Conservation (phyloP, 2,329 filamentous ascomycete genomes). For the Penicillium sp. region DNA sequence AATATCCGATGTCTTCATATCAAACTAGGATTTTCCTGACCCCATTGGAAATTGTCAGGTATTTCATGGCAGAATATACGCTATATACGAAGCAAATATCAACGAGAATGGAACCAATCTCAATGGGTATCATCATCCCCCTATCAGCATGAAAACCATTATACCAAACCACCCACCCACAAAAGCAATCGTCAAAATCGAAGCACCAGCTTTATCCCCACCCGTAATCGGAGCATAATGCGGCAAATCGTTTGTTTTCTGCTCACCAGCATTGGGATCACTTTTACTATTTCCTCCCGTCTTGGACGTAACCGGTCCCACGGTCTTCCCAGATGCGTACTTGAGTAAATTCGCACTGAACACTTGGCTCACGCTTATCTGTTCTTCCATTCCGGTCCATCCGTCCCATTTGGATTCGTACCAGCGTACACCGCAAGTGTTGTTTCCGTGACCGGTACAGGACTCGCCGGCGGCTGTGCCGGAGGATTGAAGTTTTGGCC, state of each 20-base stretch:
- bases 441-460: slow-evolving; percentile 47
- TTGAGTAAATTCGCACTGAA: slow-evolving; percentile 58
- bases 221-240: slow-evolving; percentile 21
- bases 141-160: slow-evolving; percentile 32
- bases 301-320: slow-evolving; percentile 31
- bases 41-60: too few relatives aligned
- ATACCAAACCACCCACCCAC: slow-evolving; percentile 27
- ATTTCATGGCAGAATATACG: too few relatives aligned
- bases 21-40: too few relatives aligned
- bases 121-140: slow-evolving; percentile 5
- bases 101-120: not conserved
- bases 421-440: slow-evolving; percentile 64
- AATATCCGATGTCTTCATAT: too few relatives aligned
- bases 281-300: slow-evolving; percentile 54
- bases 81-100: too few relatives aligned
- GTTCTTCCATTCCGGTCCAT: slow-evolving; percentile 60
- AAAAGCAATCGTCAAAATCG: slow-evolving; percentile 35
- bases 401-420: slow-evolving; percentile 51
- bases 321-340: slow-evolving; percentile 45
- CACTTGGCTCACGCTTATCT: slow-evolving; percentile 64
- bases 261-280: slow-evolving; percentile 34
- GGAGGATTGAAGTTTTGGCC: slow-evolving; percentile 56
- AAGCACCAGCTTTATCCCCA: slow-evolving; percentile 39
- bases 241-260: not conserved
- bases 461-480: slow-evolving; percentile 57